phyloP scores from a whole-genome alignment of 805 yeast species.

The Barnettozyma vustinii region DNA sequence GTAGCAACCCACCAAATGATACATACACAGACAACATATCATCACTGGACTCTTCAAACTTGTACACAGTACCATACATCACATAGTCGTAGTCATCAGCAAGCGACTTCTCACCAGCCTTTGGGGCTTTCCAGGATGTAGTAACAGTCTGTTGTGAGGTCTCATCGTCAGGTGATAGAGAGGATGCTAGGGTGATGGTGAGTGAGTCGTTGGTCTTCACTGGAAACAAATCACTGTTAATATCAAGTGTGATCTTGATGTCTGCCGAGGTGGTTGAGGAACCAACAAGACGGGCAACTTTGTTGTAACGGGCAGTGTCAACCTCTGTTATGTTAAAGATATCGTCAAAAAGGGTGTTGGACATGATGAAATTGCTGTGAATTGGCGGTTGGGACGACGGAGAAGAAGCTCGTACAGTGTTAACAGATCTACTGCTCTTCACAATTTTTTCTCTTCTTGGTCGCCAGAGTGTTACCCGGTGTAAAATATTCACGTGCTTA shows the following conservation, averaged over 20 bases:
- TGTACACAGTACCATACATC: conserved; percentile 96
- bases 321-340: conserved; percentile 80
- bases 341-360: conserved; percentile 85
- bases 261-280: conserved; percentile 77
- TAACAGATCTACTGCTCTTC: too few relatives aligned
- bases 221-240: conserved; percentile 90
- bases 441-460: background rate
- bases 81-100: conserved; percentile 98
- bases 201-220: conserved; percentile 69
- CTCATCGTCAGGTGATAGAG: conserved; percentile 50
- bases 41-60: conserved; percentile 81
- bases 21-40: conserved; percentile 73
- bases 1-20: conserved; percentile 90
- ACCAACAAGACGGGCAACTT: conserved; percentile 84
- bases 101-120: conserved; percentile 72
- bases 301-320: conserved; percentile 87
- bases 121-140: conserved; percentile 54
- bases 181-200: conserved; percentile 80
- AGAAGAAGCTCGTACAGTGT: background rate
- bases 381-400: background rate
- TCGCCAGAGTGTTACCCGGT: conserved; percentile 4
- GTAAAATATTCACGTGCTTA: background rate
- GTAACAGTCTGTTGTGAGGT: conserved; percentile 40
- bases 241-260: conserved; percentile 78
- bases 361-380: conserved; percentile 35